Base-by-base conservation (phyloP, 305 asterid species). In the Fraxinus dipetala region DNA sequence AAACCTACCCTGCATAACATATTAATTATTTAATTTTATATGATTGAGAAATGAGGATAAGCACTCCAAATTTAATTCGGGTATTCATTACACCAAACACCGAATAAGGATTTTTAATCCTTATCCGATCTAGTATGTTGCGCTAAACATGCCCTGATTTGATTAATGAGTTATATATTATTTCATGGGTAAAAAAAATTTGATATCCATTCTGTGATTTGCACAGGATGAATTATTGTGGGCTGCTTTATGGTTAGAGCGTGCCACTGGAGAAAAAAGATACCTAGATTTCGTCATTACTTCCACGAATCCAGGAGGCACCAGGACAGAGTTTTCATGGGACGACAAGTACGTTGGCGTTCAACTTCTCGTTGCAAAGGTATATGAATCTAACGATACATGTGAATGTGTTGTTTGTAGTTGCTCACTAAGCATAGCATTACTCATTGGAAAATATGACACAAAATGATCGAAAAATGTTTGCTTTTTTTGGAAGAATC, bases 161-260 rank as follows among this genome's bases (percentile, higher is more conserved):
- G 22, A 16, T 54, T 54, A 20, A n/a, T 56, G 0, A 6, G 2
- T n/a, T 6, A 54, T 5, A 54, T 14, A n/a, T n/a, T 54, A n/a
- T 59, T 20, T 59, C 22, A 59, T 20, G 69, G 69, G 69, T 18
- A 16, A 0, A 20, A 63, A 7, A 1, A 22, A 24, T 63, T 22
- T 63, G 16, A 63, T 24, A 61, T 5, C 72, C 32, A 20, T 22
- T 20, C 13, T 22, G 5, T 63, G 6, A 6, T 9, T 24, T 9
- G 7, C 6, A 9, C 69, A 93, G 98, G 98, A 94, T 43, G 98
- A 94, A 75, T 82, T 89, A 5, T 61, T 94, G 54, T 94, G 98
- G 98, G 95, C 95, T n/a, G 93, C 95, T 3, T 93, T 89, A 0
- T 94, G 98, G 98, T 80, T 94, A 13, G 67, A 84, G 13, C 59